Evolutionary conservation across 2,329 filamentous ascomycete genomes (phyloP).

Genomic region (Tolypocladium album): DNA sequence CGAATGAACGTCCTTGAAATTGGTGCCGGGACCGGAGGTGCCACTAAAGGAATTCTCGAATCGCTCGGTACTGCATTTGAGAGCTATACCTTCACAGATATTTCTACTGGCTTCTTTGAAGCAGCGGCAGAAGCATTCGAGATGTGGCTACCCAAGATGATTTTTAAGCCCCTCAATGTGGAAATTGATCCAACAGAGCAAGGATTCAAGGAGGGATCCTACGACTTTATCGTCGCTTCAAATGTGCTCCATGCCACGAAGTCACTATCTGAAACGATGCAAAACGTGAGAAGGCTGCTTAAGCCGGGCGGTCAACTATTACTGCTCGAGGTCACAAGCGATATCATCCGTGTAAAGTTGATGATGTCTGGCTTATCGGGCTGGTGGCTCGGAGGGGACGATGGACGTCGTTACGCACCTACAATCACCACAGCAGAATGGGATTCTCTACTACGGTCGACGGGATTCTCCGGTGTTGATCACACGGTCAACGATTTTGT

Average conservation of each 20-base stretch:
- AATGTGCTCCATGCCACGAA: slow-evolving; percentile 27
- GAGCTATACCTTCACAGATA: slow-evolving; percentile 34
- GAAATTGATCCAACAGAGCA: slow-evolving; percentile 16
- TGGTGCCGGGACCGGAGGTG: slow-evolving; percentile 31
- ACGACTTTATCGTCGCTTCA: slow-evolving; percentile 28
- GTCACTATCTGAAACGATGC: slow-evolving; percentile 11
- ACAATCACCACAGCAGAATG: neutral
- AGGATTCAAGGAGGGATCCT: slow-evolving; percentile 16
- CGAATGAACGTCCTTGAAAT: slow-evolving; percentile 28
- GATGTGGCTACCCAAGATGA: slow-evolving; percentile 6
- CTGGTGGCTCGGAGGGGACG: neutral
- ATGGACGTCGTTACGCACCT: neutral
- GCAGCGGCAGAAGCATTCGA: slow-evolving; percentile 18
- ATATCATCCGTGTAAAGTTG: neutral
- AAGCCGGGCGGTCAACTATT: neutral
- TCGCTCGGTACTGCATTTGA: slow-evolving; percentile 16
- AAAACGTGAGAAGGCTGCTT: neutral
- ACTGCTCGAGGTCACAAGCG: neutral
- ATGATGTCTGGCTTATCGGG: neutral
- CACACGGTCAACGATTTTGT: neutral
- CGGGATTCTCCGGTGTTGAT: slow-evolving; percentile 5
- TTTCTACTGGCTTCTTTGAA: slow-evolving; percentile 29
- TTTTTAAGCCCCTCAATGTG: slow-evolving; percentile 14
- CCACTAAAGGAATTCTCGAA: slow-evolving; percentile 24
- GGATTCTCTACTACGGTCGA: neutral